Percentiles rank a stretch among this genome's conserved stretches.
Conservation (phyloP, 371 early-diverging fungal genomes). For the Zychaea mexicana region DNA sequence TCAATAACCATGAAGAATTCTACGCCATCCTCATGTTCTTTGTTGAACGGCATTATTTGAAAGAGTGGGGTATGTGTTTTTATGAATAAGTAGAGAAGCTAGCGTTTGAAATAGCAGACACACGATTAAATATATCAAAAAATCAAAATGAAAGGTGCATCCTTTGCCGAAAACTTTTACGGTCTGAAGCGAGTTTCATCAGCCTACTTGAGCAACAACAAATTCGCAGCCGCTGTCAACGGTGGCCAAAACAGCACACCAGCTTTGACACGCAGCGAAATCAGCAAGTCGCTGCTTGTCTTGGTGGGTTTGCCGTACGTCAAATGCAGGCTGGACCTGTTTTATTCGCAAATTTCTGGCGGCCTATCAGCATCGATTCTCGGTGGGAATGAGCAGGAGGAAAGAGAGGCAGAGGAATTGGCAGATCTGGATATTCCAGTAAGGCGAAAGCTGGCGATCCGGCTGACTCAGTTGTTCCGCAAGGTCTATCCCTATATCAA, state of each 20-base stretch:
- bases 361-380: conserved; percentile 70
- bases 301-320: conserved; percentile 77
- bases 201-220: conserved; percentile 20
- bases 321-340: conserved; percentile 75
- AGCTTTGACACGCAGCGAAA: conserved; percentile 47
- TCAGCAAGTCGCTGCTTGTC: conserved; percentile 67
- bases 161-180: conserved; percentile 94
- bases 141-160: conserved; percentile 58
- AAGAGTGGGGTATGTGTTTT: conserved; percentile 74
- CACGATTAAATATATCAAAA: not conserved
- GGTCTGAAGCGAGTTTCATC: conserved; percentile 76
- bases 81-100: no score
- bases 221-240: conserved; percentile 13
- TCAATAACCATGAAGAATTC: conserved; percentile 80
- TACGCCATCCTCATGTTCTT: conserved; percentile 77
- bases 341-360: conserved; percentile 69
- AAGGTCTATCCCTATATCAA: conserved; percentile 72
- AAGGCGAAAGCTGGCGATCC: conserved; percentile 29
- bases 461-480: conserved; percentile 53
- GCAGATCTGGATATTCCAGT: conserved; percentile 17
- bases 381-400: conserved; percentile 55
- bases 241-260: conserved; percentile 21
- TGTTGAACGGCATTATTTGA: conserved; percentile 82
- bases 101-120: not conserved
- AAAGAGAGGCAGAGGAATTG: conserved; percentile 38